Conservation (phyloP, 306 rosid species). For the Malus fusca region DNA sequence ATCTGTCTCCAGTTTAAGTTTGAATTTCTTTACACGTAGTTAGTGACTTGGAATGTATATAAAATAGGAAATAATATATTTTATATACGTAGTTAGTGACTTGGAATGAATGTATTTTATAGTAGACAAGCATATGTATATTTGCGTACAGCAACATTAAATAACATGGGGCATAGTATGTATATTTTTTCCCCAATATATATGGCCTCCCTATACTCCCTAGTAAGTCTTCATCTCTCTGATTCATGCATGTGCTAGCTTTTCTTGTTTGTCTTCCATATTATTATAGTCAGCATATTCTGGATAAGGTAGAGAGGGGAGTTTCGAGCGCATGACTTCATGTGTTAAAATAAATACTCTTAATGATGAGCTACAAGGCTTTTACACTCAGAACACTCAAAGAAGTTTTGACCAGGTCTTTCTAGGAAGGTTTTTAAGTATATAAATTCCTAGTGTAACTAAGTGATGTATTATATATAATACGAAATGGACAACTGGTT, state of each 20-base stretch:
- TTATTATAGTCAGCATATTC: not conserved
- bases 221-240: not conserved
- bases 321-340: too few relatives aligned
- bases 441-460: too few relatives aligned
- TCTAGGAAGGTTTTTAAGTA: too few relatives aligned
- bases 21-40: not conserved
- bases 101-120: not conserved
- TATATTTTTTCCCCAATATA: too few relatives aligned
- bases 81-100: not conserved
- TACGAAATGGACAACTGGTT: too few relatives aligned
- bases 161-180: too few relatives aligned
- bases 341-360: too few relatives aligned
- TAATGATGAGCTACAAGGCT: too few relatives aligned
- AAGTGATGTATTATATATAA: too few relatives aligned
- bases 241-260: conserved; percentile 4
- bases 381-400: not conserved
- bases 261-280: not conserved
- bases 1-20: not conserved
- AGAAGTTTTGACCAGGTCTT: not conserved
- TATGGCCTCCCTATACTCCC: not conserved
- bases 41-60: not conserved
- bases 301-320: too few relatives aligned
- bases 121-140: not conserved
- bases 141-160: not conserved
- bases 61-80: too few relatives aligned